These are phyloP conservation scores for Wickerhamomyces bovis DNA, from an alignment of 805 yeast species.

Conservation along the genomic window DNA sequence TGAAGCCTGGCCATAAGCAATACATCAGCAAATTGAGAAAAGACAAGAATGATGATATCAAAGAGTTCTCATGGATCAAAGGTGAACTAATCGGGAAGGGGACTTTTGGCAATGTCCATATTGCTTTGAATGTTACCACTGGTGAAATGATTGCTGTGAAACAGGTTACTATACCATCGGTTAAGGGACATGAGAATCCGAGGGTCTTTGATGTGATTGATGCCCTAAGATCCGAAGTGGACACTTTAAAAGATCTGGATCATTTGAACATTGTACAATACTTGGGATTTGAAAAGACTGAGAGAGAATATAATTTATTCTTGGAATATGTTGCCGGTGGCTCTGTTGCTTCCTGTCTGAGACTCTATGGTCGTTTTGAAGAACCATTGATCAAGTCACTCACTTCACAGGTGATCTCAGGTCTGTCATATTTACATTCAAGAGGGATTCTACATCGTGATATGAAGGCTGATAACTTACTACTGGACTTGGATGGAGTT, in stretches of 20 bases:
- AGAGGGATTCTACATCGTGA: constrained; percentile 90
- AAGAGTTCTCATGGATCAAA: constrained; percentile 94
- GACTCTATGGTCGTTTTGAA: constrained; percentile 80
- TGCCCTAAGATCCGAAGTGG: constrained; percentile 85
- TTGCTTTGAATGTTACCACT: constrained; percentile 90
- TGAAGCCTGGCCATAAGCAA: constrained; percentile 63
- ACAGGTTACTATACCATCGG: constrained; percentile 69
- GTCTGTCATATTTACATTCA: constrained; percentile 81
- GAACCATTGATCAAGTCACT: constrained; percentile 68
- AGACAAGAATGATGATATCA: constrained; percentile 54
- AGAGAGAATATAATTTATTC: constrained; percentile 75
- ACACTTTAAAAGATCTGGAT: constrained; percentile 88
- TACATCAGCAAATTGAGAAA: constrained; percentile 58
- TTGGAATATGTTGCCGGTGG: constrained; percentile 98
- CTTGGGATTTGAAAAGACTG: constrained; percentile 79
- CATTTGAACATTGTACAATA: constrained; percentile 95
- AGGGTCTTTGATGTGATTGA: constrained; percentile 60
- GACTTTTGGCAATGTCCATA: constrained; percentile 88
- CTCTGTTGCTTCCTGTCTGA: constrained; percentile 79
- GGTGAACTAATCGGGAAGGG: constrained; percentile 97
- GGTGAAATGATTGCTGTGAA: constrained; percentile 99
- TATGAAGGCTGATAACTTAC: constrained; percentile 86
- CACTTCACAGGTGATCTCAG: constrained; percentile 74
- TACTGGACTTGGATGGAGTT: constrained; percentile 86
- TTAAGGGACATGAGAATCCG: constrained; percentile 29